Conservation (phyloP, 2,329 filamentous ascomycete species). For the Penicillium sp. region DNA sequence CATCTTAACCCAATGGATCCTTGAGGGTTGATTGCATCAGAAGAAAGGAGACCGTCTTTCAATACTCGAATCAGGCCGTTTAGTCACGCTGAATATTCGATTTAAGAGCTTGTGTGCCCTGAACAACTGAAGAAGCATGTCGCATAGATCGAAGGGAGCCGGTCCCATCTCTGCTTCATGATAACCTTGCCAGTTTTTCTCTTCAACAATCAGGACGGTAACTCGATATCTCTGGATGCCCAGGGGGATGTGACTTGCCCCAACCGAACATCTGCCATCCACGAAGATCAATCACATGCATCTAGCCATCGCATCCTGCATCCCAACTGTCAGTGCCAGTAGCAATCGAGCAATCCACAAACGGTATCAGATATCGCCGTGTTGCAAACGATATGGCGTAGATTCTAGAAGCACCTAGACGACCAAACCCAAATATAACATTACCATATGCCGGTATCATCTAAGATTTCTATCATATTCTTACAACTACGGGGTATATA, state of each 20-base stretch:
- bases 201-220: background rate
- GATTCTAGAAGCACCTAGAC: background rate
- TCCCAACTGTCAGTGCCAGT: background rate
- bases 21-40: no score
- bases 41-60: background rate
- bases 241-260: background rate
- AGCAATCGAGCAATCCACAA: background rate
- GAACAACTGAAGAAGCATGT: background rate
- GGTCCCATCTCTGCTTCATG: background rate
- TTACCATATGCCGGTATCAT: background rate
- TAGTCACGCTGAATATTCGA: background rate
- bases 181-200: background rate
- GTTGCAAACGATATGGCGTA: background rate
- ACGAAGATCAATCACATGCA: background rate
- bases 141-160: background rate
- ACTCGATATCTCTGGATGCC: background rate
- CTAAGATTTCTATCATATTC: background rate
- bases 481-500: no score
- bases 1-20: background rate
- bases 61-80: background rate
- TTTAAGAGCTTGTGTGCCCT: background rate
- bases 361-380: background rate
- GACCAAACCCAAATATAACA: no score
- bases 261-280: background rate
- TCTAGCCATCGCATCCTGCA: background rate